Conservation (phyloP, 495 filamentous ascomycete species). For the Rhizodiscina lignyota region DNA sequence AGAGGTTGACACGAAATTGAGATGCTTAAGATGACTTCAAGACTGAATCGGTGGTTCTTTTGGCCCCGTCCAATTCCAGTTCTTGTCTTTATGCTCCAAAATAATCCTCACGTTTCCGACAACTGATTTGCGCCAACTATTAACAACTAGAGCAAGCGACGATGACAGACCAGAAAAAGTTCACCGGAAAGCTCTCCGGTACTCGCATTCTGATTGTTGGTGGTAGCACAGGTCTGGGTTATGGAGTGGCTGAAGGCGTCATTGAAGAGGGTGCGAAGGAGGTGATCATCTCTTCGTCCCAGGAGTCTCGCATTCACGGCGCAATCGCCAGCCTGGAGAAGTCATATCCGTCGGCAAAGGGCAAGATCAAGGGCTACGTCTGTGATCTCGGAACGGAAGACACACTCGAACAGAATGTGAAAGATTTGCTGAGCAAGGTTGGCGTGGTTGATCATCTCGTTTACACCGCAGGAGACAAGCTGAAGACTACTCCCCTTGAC, state of each 20-base stretch:
- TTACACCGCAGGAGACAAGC: constrained; percentile 16
- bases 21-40: too few relatives aligned
- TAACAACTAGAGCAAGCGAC: too few relatives aligned
- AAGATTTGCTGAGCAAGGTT: constrained; percentile 12
- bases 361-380: constrained; percentile 10
- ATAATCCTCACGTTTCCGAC: too few relatives aligned
- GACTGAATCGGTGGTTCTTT: too few relatives aligned
- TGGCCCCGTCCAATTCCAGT: too few relatives aligned
- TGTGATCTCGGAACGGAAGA: constrained; percentile 13
- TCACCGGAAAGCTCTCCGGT: constrained; percentile 9
- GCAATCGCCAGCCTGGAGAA: constrained; percentile 11
- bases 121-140: too few relatives aligned
- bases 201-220: constrained; percentile 14
- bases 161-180: constrained; percentile 13
- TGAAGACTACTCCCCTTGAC: background rate
- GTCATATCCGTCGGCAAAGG: constrained; percentile 13
- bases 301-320: constrained; percentile 10
- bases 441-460: constrained; percentile 20
- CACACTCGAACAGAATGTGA: constrained; percentile 15
- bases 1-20: too few relatives aligned
- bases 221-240: constrained; percentile 18
- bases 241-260: constrained; percentile 19
- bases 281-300: constrained; percentile 20
- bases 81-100: too few relatives aligned
- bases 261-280: constrained; percentile 15